Percentiles rank a stretch among this genome's conserved stretches.
These are phyloP conservation scores for Diplotaxis tenuifolia DNA, from an alignment of 345 rosid species.

Conservation along the genomic window DNA sequence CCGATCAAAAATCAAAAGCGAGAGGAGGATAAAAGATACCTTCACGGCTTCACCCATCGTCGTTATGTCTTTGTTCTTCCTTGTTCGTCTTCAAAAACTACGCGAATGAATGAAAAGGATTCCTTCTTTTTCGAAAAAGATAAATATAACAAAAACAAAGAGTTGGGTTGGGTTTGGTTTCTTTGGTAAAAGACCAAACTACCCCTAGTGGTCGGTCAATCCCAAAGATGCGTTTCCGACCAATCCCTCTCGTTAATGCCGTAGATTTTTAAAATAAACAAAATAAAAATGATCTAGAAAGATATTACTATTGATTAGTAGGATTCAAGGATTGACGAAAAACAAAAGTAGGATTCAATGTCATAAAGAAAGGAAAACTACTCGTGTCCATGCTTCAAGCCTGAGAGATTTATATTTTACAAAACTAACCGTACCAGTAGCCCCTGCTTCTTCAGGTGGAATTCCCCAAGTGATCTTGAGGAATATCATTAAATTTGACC, in stretches of 20 bases:
- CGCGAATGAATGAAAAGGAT: neutral
- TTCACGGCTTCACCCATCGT: slow-evolving; percentile 4
- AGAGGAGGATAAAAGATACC: neutral
- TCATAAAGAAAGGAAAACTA: too few species aligned
- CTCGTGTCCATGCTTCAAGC: too few species aligned
- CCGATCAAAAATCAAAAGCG: neutral
- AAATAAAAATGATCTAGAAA: too few species aligned
- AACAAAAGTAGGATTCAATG: too few species aligned
- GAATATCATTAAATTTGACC: neutral
- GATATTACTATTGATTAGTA: too few species aligned
- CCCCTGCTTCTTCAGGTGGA: too few species aligned
- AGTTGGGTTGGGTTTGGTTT: neutral
- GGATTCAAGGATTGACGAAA: too few species aligned
- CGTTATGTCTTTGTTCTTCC: neutral
- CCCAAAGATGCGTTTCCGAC: neutral
- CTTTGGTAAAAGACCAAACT: neutral
- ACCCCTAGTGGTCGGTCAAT: neutral
- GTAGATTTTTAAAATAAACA: too few species aligned
- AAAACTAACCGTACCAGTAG: too few species aligned
- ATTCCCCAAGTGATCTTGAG: neutral
- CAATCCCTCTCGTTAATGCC: too few species aligned
- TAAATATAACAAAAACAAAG: neutral
- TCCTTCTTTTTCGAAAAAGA: neutral
- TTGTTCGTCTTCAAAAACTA: neutral
- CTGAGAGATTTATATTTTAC: neutral